Conservation (phyloP, 331 rosid genomes). For the Telfairia occidentalis region DNA sequence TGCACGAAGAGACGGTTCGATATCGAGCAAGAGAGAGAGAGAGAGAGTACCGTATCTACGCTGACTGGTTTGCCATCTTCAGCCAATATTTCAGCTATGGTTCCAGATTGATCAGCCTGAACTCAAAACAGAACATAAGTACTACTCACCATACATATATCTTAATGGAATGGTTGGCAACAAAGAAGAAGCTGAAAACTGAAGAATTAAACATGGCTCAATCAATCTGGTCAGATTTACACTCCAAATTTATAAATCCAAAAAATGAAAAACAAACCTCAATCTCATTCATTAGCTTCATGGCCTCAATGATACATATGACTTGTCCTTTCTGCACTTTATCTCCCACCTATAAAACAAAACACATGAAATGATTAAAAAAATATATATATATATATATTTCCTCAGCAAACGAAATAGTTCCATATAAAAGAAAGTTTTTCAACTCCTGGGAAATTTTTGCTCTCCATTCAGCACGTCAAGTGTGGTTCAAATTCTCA, state of each 20-base stretch:
- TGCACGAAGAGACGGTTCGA: no score
- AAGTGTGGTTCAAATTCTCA: neutral
- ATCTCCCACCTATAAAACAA: conserved; percentile 64
- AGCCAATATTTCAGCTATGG: conserved; percentile 38
- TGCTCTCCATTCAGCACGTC: neutral
- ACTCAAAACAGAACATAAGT: conserved; percentile 10
- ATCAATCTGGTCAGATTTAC: neutral
- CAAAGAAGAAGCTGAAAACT: neutral
- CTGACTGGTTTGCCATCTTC: conserved; percentile 81
- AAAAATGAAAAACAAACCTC: conserved; percentile 34
- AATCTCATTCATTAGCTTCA: conserved; percentile 92
- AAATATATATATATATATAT: no score
- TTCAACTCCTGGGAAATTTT: neutral
- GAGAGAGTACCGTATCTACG: conserved; percentile 40
- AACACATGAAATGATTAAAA: no score
- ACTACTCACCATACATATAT: neutral
- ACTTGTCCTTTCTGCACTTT: conserved; percentile 84
- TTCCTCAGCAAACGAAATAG: no score
- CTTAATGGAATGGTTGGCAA: neutral
- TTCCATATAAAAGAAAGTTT: neutral
- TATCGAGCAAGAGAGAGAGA: neutral
- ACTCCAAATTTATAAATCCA: neutral
- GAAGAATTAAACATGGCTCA: neutral
- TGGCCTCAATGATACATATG: conserved; percentile 81
- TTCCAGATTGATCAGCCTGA: conserved; percentile 88